Percentiles rank a stretch among this genome's conserved stretches.
Evolutionary conservation across 441 rosid genomes (phyloP).

Genomic region (Euphorbia celastroides): DNA sequence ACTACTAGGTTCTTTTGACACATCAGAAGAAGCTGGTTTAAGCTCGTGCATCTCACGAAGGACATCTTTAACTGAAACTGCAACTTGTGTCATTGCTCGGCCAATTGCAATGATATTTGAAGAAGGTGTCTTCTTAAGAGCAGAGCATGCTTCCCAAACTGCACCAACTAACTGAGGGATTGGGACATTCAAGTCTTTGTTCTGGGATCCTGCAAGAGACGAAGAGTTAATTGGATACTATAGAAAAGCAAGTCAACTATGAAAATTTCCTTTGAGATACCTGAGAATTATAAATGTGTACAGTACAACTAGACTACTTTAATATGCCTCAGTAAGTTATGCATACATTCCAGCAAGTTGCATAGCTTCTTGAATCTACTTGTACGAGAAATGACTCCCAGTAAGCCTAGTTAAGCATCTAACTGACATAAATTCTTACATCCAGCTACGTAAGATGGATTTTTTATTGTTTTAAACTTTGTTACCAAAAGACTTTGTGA

Average conservation of each 20-base stretch:
- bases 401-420: background rate
- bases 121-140: conserved; percentile 79
- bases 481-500: background rate
- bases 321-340: background rate
- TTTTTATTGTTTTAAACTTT: background rate
- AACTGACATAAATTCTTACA: background rate
- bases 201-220: conserved; percentile 43
- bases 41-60: conserved; percentile 95
- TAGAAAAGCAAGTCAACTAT: background rate
- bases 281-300: background rate
- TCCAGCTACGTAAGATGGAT: background rate
- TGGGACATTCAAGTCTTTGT: conserved; percentile 34
- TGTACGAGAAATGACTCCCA: no score
- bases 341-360: background rate
- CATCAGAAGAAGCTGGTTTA: conserved; percentile 43
- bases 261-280: background rate
- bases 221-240: background rate
- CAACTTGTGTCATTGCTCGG: conserved; percentile 83
- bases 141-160: conserved; percentile 86
- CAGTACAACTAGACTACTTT: background rate
- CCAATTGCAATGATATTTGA: conserved; percentile 76
- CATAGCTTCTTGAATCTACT: background rate
- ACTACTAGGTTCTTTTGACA: conserved; percentile 29
- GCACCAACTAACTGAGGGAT: conserved; percentile 73
- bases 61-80: conserved; percentile 85